Conservation (phyloP, 495 filamentous ascomycete genomes). For the Pseudoneurospora amorphoporcata region DNA sequence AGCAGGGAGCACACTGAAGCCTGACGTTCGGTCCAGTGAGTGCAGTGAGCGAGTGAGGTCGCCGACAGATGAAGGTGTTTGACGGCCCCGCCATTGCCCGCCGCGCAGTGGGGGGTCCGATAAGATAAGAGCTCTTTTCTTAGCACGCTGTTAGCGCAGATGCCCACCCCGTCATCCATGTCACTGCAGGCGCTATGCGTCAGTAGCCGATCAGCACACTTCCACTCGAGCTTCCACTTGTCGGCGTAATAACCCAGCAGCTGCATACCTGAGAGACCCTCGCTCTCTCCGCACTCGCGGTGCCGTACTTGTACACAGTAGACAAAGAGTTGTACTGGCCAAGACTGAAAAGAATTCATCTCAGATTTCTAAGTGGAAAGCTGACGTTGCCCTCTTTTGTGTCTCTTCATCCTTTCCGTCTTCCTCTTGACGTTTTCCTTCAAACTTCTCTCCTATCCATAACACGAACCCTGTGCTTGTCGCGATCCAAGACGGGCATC, state of each 20-base stretch:
- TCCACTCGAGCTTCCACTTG: not conserved
- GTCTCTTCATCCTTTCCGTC: not conserved
- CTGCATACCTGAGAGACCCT: not conserved
- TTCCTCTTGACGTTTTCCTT: not conserved
- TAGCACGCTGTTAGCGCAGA: not conserved
- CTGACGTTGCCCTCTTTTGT: not conserved
- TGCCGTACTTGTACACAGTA: not conserved
- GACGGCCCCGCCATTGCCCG: not conserved
- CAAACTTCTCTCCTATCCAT: not conserved
- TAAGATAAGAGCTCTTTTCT: conserved; percentile 8
- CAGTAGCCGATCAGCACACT: not conserved
- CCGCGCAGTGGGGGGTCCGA: not conserved
- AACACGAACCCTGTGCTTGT: not conserved
- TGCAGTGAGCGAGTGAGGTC: not conserved
- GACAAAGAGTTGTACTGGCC: not conserved
- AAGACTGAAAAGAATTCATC: not conserved
- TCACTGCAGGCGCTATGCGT: not conserved
- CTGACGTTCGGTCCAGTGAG: too few relatives aligned
- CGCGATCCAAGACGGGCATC: not conserved
- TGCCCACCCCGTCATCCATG: not conserved
- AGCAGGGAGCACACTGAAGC: not conserved
- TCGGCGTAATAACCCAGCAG: not conserved
- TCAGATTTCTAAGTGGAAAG: not conserved
- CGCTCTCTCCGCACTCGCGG: not conserved
- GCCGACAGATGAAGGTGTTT: not conserved